Base-by-base conservation (phyloP, 2,329 filamentous ascomycete genomes). In the Colletotrichum spinosum region DNA sequence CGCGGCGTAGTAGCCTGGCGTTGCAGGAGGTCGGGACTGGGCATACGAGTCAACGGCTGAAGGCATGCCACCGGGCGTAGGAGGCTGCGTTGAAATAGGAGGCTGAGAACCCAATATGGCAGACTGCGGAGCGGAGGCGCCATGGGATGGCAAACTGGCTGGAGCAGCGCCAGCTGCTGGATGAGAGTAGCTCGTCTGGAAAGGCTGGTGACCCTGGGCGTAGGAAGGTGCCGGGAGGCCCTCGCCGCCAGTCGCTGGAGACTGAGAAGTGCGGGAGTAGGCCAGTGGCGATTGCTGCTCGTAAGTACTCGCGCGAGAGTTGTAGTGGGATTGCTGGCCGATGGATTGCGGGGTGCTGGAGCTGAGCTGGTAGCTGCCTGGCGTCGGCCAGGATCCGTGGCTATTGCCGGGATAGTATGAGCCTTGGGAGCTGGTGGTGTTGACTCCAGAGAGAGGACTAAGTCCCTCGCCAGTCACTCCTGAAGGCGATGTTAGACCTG, bases 161-260 rank as follows among this genome's bases (percentile, higher is more conserved):
- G 79, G 77, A 45, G 73, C 72, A 42, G 74, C 73, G 38, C 79
- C 76, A 15, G 84, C 82, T 58, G 86, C 85, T 33, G 72, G 73
- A 37, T 69, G 69, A 10, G 85, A 83, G 73, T 89, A 83, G 15
- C 86, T 80, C 69, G 86, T 85, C 66, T 88, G 84, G 74, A 90
- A 93, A 39, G 88, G 83, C 49, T 89, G 62, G 66, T 90, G 84
- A 69, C 89, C 88, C 67, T 88, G 82, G 68, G 92, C 90, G 77
- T 90, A 93, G 7, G 90, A 85, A 65, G 90, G 88, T 59, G 87
- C 83, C 66, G 91, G 86, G 59, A 94, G 81, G 53, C 83, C 84
- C 73, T 93, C 88, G 52, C 81, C 83, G 35, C 83, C 81, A 8
- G 86, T 83, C 9, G 80, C 76, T 12, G 91, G 90, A 33, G 78